Base-by-base conservation (phyloP, 257 asterid genomes). In the Plectranthus barbatus region DNA sequence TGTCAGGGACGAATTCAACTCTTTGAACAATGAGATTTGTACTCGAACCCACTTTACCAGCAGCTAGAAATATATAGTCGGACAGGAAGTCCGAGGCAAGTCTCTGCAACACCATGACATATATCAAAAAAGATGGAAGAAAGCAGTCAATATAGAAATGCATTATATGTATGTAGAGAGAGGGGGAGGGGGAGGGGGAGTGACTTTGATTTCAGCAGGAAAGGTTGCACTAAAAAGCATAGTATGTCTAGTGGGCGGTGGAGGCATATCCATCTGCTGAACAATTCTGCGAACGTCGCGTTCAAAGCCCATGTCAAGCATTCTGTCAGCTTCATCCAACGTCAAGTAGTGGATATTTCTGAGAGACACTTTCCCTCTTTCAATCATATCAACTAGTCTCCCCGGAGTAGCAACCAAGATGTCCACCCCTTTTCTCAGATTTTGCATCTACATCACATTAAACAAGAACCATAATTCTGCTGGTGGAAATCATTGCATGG, bases 281-380 rank as follows among this genome's bases (percentile, higher is more conserved):
- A 87, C 90, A 56, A 87, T 83, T 65, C 31, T 73, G 1, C 90
- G 77, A 10, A 87, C 79, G 60, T 87, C 88, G 39, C 75, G 88
- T 71, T 87, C 95, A 33, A 87, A 84, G n/a, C 95, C 95, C 95
- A 87, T 87, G 49, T 87, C 93, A 69, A 87, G 64, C 95, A 87
- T 87, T 59, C 95, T 44, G 13, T 87, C 95, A 21, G 93, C 95
- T 70, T 87, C 95, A 13, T 87, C 95, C 56, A 87, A 62, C 26
- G 93, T 77, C 79, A 87, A 77, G 63, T 80, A 84, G 60, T 80
- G 84, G 9, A 87, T 75, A 49, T 71, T 76, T 55, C 45, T 68
- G 4, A 87, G 74, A 11, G 86, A 82, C 52, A 87, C 83, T 47
- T 42, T 82, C 29, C 52, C 26, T 56, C 86, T 72, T 68, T 85